These are phyloP conservation scores for Vaccinium macrocarpon DNA, from an alignment of 148 eudicot species.

Conservation along the genomic window DNA sequence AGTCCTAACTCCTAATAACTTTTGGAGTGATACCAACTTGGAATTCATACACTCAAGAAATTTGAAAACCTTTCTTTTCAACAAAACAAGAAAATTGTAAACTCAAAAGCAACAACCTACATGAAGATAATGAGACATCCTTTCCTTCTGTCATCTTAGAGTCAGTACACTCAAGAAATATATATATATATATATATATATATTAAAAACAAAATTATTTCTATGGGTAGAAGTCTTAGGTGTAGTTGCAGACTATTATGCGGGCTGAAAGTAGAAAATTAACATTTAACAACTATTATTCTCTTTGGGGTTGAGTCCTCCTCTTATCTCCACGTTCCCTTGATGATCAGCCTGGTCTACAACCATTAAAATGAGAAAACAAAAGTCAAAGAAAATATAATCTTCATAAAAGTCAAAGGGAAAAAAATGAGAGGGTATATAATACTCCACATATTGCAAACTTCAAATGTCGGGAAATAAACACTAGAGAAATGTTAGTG, in stretches of 20 bases:
- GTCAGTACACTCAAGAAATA: not conserved
- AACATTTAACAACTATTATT: not conserved
- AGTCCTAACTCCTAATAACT: no score
- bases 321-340: not conserved
- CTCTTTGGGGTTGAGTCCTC: not conserved
- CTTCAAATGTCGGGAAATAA: not conserved
- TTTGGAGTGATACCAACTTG: no score
- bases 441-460: not conserved
- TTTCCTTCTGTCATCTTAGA: not conserved
- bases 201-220: not conserved
- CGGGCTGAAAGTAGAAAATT: not conserved
- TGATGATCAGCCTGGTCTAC: conserved; percentile 5
- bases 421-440: not conserved
- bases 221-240: no score
- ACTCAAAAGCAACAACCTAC: not conserved
- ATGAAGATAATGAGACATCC: not conserved
- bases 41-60: not conserved
- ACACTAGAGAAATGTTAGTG: not conserved
- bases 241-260: not conserved
- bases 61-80: not conserved
- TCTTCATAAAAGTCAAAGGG: not conserved
- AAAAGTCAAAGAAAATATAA: not conserved
- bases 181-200: no score
- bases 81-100: not conserved
- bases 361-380: not conserved